phyloP scores from a whole-genome alignment of 2,329 filamentous ascomycete genomes.

The Xylaria sp. region DNA sequence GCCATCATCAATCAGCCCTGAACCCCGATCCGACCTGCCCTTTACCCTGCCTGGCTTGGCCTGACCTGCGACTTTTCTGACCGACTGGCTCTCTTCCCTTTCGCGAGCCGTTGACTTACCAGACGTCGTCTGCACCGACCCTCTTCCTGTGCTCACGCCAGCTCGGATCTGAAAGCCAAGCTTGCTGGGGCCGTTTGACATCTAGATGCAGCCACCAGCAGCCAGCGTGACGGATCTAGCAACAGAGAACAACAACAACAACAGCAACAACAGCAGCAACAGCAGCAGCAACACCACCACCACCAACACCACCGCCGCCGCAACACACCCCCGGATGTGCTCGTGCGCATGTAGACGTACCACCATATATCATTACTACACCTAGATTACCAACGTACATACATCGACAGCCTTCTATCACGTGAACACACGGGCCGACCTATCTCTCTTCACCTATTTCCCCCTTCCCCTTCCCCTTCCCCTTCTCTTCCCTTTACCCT shows the following conservation, averaged over 20 bases:
- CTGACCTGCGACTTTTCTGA: not conserved
- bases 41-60: not conserved
- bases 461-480: not conserved
- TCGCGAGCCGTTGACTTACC: no score
- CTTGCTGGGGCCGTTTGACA: not conserved
- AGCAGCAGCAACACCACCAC: not conserved
- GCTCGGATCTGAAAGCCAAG: not conserved
- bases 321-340: not conserved
- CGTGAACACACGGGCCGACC: not conserved
- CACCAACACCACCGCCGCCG: no score
- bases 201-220: not conserved
- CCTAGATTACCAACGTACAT: not conserved
- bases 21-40: not conserved
- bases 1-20: not conserved
- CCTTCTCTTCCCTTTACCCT: not conserved
- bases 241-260: not conserved
- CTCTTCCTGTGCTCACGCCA: not conserved
- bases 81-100: not conserved
- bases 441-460: not conserved
- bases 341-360: not conserved
- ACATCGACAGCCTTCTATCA: not conserved
- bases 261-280: no score
- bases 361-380: not conserved
- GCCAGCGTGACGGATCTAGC: not conserved
- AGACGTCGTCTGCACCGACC: no score